Evolutionary conservation across 345 rosid genomes (phyloP), one percentile per base, ranked within the genome.

Genomic region (Linum tenue): DNA sequence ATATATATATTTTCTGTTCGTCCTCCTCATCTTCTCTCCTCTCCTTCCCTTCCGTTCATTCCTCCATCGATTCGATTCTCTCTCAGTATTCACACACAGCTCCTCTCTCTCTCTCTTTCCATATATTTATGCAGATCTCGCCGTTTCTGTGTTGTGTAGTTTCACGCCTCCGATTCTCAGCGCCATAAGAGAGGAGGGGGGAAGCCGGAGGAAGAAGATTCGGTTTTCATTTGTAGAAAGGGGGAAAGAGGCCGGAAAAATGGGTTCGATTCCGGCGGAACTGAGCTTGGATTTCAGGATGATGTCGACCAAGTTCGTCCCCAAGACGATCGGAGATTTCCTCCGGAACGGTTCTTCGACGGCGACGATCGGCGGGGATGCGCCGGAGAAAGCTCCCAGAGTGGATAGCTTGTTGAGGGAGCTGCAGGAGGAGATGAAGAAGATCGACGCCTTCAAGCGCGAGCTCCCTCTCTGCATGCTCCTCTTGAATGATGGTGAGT

Each of bases 401-500:
- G 69, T 88, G 3, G 86, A 88, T 16, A 79, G 75, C 37, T 82
- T 86, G 64, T 66, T 92, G 41, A 69, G 75, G 60, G 74, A 77
- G 37, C 84, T 94, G 70, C 87, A 88, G 72, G 95, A 79, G 48
- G 99, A 94, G 72, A 70, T 82, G 84, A 75, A 65, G 38, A 94
- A 88, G 89, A 88, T 92, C 76, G 83, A 90, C 42, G 87, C 79
- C 16, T 86, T 78, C 67, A 79, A 86, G 59, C 90, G 91, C 63
- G 86, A 94, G 84, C 85, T 94, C 56, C 99, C 99, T 78, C 82
- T 88, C 50, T 90, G 81, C 73, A 78, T 94, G 80, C 76, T 90
- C 64, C 82, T 94, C 63, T 56, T 94, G 71, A 86, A 83, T 56
- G 83, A 90, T 74, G 96, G 97, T 94, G 69, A 41, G 88, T 80